Percentiles rank a stretch among this genome's conserved stretches.
Evolutionary conservation across 345 rosid genomes (phyloP).

Genomic region (Populus ilicifolia): DNA sequence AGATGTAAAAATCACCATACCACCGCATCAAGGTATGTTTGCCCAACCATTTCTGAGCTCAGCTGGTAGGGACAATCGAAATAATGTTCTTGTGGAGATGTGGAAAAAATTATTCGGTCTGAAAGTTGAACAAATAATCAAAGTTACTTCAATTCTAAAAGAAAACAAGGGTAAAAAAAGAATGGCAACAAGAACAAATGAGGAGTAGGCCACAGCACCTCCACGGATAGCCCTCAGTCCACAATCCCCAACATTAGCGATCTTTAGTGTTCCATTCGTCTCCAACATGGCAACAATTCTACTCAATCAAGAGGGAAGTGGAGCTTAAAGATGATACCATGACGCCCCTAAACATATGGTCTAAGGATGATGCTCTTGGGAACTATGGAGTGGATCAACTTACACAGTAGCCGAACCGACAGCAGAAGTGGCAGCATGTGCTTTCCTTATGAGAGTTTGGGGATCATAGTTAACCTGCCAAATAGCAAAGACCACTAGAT

Average conservation of each 20-base stretch:
- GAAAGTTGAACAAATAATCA: background rate
- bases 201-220: conserved; percentile 30
- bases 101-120: conserved; percentile 57
- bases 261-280: conserved; percentile 58
- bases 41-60: conserved; percentile 71
- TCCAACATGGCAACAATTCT: conserved; percentile 81
- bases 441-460: conserved; percentile 68
- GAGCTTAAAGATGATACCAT: background rate
- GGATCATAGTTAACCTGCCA: conserved; percentile 72
- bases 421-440: conserved; percentile 70
- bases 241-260: conserved; percentile 82
- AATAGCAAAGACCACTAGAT: conserved; percentile 2
- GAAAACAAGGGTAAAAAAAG: background rate
- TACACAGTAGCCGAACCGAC: conserved; percentile 79
- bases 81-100: conserved; percentile 80
- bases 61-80: conserved; percentile 88
- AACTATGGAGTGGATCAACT: conserved; percentile 21
- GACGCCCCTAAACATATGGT: background rate
- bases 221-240: conserved; percentile 70
- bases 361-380: conserved; percentile 10
- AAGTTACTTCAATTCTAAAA: background rate
- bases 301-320: conserved; percentile 18
- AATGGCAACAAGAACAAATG: background rate
- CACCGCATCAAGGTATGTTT: conserved; percentile 82
- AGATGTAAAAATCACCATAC: conserved; percentile 33